Conservation (phyloP, 352 stramenopile genomes). For the Phytophthora syringae region DNA sequence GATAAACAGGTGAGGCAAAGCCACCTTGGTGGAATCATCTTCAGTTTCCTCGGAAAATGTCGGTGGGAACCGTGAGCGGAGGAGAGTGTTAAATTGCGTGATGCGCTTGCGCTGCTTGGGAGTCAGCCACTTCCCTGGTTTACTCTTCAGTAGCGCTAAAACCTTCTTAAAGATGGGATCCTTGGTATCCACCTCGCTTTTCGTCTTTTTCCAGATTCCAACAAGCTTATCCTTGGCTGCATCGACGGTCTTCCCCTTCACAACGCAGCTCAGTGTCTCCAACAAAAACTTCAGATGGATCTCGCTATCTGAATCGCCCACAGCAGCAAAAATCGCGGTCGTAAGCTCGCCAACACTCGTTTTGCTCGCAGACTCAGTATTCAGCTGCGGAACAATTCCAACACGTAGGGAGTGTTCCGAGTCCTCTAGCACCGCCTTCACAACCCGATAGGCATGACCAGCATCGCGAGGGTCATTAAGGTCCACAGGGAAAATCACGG, state of each 20-base stretch:
- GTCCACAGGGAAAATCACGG: conserved; percentile 64
- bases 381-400: conserved; percentile 59
- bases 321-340: conserved; percentile 51
- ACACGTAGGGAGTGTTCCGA: conserved; percentile 68
- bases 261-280: conserved; percentile 60
- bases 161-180: conserved; percentile 36
- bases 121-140: conserved; percentile 34
- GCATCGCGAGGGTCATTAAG: conserved; percentile 60
- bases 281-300: conserved; percentile 57
- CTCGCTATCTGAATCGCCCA: conserved; percentile 66
- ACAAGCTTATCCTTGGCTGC: conserved; percentile 56
- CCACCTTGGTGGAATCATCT: conserved; percentile 13
- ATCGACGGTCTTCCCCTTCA: conserved; percentile 61
- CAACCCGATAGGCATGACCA: conserved; percentile 55
- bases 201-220: conserved; percentile 45
- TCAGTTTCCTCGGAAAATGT: conserved; percentile 24
- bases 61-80: conserved; percentile 45
- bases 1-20: conserved; percentile 59
- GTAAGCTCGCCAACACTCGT: conserved; percentile 48
- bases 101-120: conserved; percentile 33
- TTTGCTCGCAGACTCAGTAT: conserved; percentile 9
- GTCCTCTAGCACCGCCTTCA: conserved; percentile 75
- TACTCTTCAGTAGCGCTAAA: conserved; percentile 23
- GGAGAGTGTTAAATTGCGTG: conserved; percentile 47
- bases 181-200: conserved; percentile 21